Evolutionary conservation across 495 filamentous ascomycete species (phyloP).

Genomic region (Penicillium silybi): DNA sequence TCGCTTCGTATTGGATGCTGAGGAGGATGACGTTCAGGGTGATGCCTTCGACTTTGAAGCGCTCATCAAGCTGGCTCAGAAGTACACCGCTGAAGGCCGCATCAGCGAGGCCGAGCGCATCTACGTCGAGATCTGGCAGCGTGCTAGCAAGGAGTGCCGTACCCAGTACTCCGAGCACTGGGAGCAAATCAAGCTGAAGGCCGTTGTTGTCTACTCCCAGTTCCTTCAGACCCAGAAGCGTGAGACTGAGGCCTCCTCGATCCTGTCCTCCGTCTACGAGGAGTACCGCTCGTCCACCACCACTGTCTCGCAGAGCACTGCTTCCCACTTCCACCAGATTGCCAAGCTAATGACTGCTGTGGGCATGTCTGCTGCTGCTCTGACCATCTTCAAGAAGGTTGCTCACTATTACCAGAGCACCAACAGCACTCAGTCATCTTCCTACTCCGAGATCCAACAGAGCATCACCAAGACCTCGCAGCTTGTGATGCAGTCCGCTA

Average conservation of each 20-base stretch:
- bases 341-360: constrained; percentile 35
- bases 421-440: constrained; percentile 25
- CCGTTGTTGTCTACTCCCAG: constrained; percentile 27
- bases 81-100: constrained; percentile 18
- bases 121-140: constrained; percentile 38
- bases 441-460: constrained; percentile 28
- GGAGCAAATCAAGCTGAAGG: constrained; percentile 29
- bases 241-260: constrained; percentile 30
- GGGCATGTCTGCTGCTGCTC: constrained; percentile 25
- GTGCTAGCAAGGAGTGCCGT: constrained; percentile 27
- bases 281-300: constrained; percentile 27
- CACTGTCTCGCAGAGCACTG: constrained; percentile 20
- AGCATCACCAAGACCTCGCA: constrained; percentile 17
- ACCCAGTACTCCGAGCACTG: constrained; percentile 26
- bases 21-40: constrained; percentile 19
- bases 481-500: constrained; percentile 27
- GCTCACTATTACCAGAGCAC: constrained; percentile 26
- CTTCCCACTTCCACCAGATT: constrained; percentile 28
- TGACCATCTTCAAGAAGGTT: constrained; percentile 34
- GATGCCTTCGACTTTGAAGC: constrained; percentile 21
- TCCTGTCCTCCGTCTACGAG: constrained; percentile 35
- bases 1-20: constrained; percentile 17
- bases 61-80: constrained; percentile 20
- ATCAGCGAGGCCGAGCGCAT: constrained; percentile 24
- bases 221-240: constrained; percentile 30